Conservation (phyloP, 257 asterid genomes). For the Nicotiana sylvestris region DNA sequence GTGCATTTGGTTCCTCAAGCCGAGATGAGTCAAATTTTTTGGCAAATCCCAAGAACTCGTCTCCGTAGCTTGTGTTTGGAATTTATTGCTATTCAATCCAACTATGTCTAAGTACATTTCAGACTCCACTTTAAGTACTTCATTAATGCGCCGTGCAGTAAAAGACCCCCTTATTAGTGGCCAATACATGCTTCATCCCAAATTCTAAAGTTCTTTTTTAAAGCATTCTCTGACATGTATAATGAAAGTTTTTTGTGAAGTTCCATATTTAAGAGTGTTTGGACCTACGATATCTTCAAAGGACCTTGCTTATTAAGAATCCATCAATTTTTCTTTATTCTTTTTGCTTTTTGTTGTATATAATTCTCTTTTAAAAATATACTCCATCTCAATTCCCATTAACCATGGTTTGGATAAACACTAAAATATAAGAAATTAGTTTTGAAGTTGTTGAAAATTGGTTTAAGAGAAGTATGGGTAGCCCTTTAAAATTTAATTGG, state of each 20-base stretch:
- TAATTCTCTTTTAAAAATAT: not conserved
- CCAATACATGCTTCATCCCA: not conserved
- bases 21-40: not conserved
- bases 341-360: not conserved
- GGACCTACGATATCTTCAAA: not conserved
- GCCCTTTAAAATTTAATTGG: not conserved
- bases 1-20: slow-evolving; percentile 3
- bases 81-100: not conserved
- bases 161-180: not conserved
- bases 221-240: not conserved
- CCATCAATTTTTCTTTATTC: not conserved
- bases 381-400: not conserved
- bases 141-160: not conserved
- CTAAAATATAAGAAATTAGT: not conserved
- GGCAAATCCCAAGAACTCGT: not conserved
- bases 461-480: not conserved
- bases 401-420: not conserved
- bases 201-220: not conserved
- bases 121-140: not conserved
- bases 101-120: not conserved
- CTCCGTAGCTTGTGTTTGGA: not conserved
- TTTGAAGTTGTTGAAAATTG: not conserved
- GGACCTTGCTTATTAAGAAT: not conserved
- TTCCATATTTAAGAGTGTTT: not conserved
- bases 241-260: not conserved